Conservation (phyloP, 164 flowering plant genomes). For the Pachysandra terminalis region DNA sequence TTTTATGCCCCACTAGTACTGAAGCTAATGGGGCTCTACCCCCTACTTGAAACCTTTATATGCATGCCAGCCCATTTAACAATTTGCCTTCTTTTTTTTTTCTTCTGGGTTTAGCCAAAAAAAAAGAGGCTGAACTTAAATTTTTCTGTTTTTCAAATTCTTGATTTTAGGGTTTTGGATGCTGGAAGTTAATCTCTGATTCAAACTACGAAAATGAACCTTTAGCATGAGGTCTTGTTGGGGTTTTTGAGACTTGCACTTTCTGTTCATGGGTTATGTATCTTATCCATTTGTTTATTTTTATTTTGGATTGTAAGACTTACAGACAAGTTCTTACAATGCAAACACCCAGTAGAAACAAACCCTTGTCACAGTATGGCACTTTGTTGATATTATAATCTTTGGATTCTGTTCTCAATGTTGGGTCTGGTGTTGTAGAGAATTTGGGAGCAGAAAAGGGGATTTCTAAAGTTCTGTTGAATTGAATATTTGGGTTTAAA, state of each 20-base stretch:
- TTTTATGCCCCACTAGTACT: background rate
- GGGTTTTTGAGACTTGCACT: background rate
- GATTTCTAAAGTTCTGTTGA: background rate
- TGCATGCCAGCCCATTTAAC: background rate
- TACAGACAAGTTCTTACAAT: background rate
- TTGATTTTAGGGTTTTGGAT: background rate
- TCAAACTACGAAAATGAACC: background rate
- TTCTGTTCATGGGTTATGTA: no score
- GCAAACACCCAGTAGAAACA: background rate
- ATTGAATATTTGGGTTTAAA: conserved; percentile 1
- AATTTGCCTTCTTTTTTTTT: background rate
- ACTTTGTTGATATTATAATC: background rate
- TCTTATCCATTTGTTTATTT: background rate
- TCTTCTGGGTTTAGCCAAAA: background rate
- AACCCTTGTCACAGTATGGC: background rate
- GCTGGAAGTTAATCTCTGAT: no score
- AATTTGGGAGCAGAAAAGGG: no score
- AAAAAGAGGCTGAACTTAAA: background rate
- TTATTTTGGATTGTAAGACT: background rate
- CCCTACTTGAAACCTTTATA: background rate
- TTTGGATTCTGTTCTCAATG: background rate
- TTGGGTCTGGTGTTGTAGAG: background rate
- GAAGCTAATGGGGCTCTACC: background rate
- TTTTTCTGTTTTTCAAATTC: background rate
- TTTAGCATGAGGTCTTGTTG: background rate